Percentiles rank a stretch among this genome's conserved stretches.
Conservation (phyloP, 352 stramenopile genomes). For the Pythium utonaiense region DNA sequence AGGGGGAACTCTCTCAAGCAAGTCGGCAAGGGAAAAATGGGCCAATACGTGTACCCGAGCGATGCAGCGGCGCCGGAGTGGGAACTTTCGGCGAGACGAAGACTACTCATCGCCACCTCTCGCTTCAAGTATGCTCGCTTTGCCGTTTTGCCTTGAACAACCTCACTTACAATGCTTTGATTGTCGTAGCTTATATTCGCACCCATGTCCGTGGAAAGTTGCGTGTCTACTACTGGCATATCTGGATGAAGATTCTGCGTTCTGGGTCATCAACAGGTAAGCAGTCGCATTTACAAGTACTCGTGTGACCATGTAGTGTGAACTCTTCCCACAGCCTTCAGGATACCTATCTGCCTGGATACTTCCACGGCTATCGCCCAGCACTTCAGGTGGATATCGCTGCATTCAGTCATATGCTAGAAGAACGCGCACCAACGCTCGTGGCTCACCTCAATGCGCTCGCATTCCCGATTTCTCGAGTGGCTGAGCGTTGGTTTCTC, state of each 20-base stretch:
- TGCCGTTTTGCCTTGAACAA: not conserved
- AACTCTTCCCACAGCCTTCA: slow-evolving; percentile 59
- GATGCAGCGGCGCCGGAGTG: slow-evolving; percentile 51
- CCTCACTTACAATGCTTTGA: not conserved
- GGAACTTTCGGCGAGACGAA: slow-evolving; percentile 52
- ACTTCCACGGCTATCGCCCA: slow-evolving; percentile 74
- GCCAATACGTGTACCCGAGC: slow-evolving; percentile 66
- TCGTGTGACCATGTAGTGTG: too few species aligned
- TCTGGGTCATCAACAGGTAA: slow-evolving; percentile 84
- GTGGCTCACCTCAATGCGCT: slow-evolving; percentile 47
- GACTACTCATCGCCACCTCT: slow-evolving; percentile 63
- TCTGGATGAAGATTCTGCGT: slow-evolving; percentile 72
- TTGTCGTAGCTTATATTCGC: slow-evolving; percentile 53
- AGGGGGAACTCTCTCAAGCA: slow-evolving; percentile 54
- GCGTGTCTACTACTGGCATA: slow-evolving; percentile 67
- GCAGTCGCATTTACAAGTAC: too few species aligned
- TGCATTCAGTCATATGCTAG: slow-evolving; percentile 47
- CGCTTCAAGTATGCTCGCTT: slow-evolving; percentile 56
- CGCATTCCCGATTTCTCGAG: slow-evolving; percentile 46
- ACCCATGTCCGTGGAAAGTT: slow-evolving; percentile 70
- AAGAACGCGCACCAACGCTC: slow-evolving; percentile 52
- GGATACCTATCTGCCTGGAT: slow-evolving; percentile 62
- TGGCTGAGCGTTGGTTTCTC: slow-evolving; percentile 72
- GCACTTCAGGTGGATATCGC: slow-evolving; percentile 67
- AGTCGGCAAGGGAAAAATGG: slow-evolving; percentile 51